Evolutionary conservation across 768 basidiomycete species (phyloP).

Genomic region (Amanita fuliginea): DNA sequence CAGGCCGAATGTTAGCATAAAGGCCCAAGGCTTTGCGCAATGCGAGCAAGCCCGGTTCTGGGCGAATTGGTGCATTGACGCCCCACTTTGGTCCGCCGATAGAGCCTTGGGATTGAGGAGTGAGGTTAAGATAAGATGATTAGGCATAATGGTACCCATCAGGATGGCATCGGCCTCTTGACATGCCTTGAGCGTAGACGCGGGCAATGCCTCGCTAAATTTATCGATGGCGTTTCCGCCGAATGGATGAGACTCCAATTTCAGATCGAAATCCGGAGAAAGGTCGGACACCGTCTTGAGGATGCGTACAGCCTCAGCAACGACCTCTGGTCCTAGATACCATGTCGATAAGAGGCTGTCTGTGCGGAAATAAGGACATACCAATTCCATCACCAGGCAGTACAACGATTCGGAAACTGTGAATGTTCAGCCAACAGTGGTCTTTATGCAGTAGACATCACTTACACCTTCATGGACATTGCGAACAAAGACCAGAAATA

Average conservation of each 20-base stretch:
- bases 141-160: constrained; percentile 53
- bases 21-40: constrained; percentile 90
- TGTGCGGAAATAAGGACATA: constrained; percentile 19
- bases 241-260: constrained; percentile 68
- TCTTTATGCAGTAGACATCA: background rate
- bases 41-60: constrained; percentile 81
- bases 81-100: constrained; percentile 99
- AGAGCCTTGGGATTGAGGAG: constrained; percentile 44
- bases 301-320: constrained; percentile 75
- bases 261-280: constrained; percentile 56
- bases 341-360: constrained; percentile 6
- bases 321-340: constrained; percentile 73
- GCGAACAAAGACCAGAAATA: background rate
- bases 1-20: constrained; percentile 97
- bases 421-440: background rate
- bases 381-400: constrained; percentile 98
- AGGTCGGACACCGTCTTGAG: constrained; percentile 59
- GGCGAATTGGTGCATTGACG: constrained; percentile 76
- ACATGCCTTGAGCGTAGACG: constrained; percentile 79
- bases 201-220: constrained; percentile 75
- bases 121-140: background rate
- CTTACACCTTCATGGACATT: constrained; percentile 23
- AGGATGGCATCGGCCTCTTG: constrained; percentile 91
- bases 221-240: constrained; percentile 92
- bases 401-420: constrained; percentile 78